These are phyloP conservation scores for Cladosporium sp. DNA, from an alignment of 2,329 filamentous ascomycete genomes.

Conservation along the genomic window DNA sequence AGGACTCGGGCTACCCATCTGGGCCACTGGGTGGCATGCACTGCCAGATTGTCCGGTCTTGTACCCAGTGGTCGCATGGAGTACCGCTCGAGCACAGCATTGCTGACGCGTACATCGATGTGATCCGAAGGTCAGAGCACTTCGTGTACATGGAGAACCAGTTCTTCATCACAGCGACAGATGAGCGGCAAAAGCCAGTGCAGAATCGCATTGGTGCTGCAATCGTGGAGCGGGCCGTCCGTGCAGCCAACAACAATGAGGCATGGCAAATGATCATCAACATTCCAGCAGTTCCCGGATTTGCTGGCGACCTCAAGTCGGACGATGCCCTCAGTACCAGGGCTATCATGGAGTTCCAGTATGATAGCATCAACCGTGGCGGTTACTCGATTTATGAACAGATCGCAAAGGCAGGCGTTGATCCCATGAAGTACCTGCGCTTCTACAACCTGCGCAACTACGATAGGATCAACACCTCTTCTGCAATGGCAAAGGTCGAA, in stretches of 20 bases:
- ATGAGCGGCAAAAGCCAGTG: slow-evolving; percentile 65
- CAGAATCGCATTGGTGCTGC: slow-evolving; percentile 74
- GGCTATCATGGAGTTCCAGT: slow-evolving; percentile 87
- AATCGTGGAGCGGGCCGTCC: slow-evolving; percentile 72
- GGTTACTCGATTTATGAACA: slow-evolving; percentile 74
- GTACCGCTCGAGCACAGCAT: slow-evolving; percentile 70
- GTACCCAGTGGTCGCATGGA: slow-evolving; percentile 55
- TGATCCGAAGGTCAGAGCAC: slow-evolving; percentile 93
- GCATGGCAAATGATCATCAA: slow-evolving; percentile 71
- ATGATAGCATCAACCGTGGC: slow-evolving; percentile 72
- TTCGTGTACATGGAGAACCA: slow-evolving; percentile 99
- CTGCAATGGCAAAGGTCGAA: slow-evolving; percentile 58
- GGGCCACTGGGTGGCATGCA: slow-evolving; percentile 64
- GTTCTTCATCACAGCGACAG: slow-evolving; percentile 83
- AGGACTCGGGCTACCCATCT: slow-evolving; percentile 23
- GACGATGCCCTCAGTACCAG: slow-evolving; percentile 72
- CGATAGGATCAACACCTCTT: slow-evolving; percentile 72
- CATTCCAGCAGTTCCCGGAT: slow-evolving; percentile 77
- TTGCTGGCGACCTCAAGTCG: slow-evolving; percentile 72
- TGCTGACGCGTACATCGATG: slow-evolving; percentile 88
- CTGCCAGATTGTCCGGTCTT: slow-evolving; percentile 70
- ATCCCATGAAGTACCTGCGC: slow-evolving; percentile 69
- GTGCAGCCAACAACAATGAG: slow-evolving; percentile 61
- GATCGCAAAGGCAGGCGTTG: slow-evolving; percentile 60
- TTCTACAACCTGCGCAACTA: slow-evolving; percentile 86